A percentile compares a stretch with the other conserved stretches of the same genome.
phyloP scores from a whole-genome alignment of 805 yeast species.

The Millerago galiae region DNA sequence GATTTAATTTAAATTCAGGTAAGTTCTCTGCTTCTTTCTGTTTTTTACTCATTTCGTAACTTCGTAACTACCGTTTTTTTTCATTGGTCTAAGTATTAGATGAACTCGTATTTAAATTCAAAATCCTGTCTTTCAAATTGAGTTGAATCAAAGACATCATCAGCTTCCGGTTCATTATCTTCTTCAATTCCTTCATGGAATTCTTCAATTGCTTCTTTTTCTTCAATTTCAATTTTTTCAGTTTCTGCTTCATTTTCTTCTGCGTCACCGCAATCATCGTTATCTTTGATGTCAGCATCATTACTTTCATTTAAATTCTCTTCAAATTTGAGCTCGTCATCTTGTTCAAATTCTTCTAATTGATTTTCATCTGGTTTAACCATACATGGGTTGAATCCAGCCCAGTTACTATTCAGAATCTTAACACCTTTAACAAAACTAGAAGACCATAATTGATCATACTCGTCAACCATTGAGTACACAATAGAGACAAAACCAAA shows the following conservation, averaged over 20 bases:
- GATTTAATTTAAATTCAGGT: too few relatives aligned
- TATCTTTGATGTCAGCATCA: neutral
- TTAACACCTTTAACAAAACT: slow-evolving; percentile 5
- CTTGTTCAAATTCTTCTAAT: neutral
- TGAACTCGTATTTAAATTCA: neutral
- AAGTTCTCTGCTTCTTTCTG: too few relatives aligned
- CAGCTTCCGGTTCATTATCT: too few relatives aligned
- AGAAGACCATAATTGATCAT: neutral
- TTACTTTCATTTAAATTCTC: too few relatives aligned
- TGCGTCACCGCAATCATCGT: neutral
- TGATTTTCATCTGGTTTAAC: neutral
- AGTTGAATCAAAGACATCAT: slow-evolving; percentile 34
- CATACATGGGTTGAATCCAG: slow-evolving; percentile 1
- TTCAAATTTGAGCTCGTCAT: too few relatives aligned
- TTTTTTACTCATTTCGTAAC: neutral
- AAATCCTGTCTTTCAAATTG: slow-evolving; percentile 37
- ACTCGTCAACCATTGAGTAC: neutral
- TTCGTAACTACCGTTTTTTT: neutral
- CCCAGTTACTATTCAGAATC: slow-evolving; percentile 2
- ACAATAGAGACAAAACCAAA: neutral
- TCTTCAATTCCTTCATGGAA: slow-evolving; percentile 2
- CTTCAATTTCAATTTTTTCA: slow-evolving; percentile 2
- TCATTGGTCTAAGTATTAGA: too few relatives aligned
- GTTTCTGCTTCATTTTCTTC: neutral
- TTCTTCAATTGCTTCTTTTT: neutral